Base-by-base conservation (phyloP, 1,284 basidiomycete species). In the Tetrapyrgos nigripes region DNA sequence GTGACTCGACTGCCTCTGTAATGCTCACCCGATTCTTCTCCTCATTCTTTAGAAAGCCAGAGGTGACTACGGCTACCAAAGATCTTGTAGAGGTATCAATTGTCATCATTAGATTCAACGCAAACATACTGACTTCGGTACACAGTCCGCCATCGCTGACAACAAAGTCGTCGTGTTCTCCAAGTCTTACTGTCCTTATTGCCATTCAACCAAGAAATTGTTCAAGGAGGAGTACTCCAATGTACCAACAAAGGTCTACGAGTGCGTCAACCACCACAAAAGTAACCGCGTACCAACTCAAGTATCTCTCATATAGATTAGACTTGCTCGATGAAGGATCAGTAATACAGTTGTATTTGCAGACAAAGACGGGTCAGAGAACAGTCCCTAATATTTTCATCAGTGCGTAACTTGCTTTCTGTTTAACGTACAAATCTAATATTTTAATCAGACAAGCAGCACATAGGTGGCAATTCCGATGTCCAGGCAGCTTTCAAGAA, bases 151-250 rank as follows among this genome's bases (percentile, higher is more conserved):
- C 29, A 83, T 86, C 60, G 58, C 73, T 4, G 67, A 74, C 19
- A 75, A 83, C 78, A 81, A 78, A 67, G 78, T 88, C 60, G 75
- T 77, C 43, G 78, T 88, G 61, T 88, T 88, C 72, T 85, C 84
- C 59, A 86, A 86, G 74, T 72, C 78, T 4, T 80, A 71, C 59
- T 87, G 77, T 69, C 81, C 82, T 3, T 83, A 76, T 70, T 87
- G 84, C 76, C 70, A 51, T 55, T 64, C 66, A 11, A 79, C 85
- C 46, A 87, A 87, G 70, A 49, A 61, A 1, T 72, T 85, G 31
- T 76, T 92, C 62, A 65, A 67, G 1, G 60, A 63, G 4, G 68
- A 83, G 23, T 89, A 83, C 66, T 78, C 83, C 1, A 69, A 80
- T 10, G 79, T 79, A n/a, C 62, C 76, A 40, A 72, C 83, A 55